Percentiles rank a stretch among this genome's conserved stretches.
Conservation (phyloP, 345 rosid genomes). For the Geranium rotundifolium region DNA sequence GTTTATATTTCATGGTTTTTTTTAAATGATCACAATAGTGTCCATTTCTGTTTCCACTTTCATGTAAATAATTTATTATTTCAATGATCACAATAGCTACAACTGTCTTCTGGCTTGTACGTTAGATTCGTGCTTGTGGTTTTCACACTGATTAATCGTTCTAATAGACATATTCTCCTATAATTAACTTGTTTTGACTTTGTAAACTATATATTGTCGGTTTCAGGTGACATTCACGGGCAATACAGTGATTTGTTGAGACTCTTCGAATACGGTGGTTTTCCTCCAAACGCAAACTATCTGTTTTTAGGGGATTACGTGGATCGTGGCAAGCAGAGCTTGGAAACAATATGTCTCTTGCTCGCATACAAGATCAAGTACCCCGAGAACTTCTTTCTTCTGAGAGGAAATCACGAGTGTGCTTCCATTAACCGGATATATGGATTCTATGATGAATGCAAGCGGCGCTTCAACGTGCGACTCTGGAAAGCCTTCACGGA, state of each 20-base stretch:
- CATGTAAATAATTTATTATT: no score
- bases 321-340: slow-evolving; percentile 28
- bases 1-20: no score
- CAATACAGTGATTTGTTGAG: slow-evolving; percentile 26
- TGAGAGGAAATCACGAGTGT: slow-evolving; percentile 30
- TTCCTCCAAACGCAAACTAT: slow-evolving; percentile 26
- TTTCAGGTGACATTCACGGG: slow-evolving; percentile 24
- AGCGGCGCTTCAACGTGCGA: slow-evolving; percentile 23
- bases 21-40: no score
- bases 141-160: background rate
- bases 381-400: slow-evolving; percentile 24
- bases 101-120: no score
- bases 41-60: no score
- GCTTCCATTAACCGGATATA: slow-evolving; percentile 26
- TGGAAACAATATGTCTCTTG: slow-evolving; percentile 29
- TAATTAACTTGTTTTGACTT: no score
- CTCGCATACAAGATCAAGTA: slow-evolving; percentile 26
- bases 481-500: slow-evolving; percentile 28
- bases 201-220: no score
- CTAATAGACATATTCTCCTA: background rate
- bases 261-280: slow-evolving; percentile 28
- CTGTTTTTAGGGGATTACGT: slow-evolving; percentile 27
- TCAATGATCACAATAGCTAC: no score
- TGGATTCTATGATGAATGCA: slow-evolving; percentile 29
- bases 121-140: no score